Evolutionary conservation across 1,284 basidiomycete species (phyloP).

Genomic region (Boletus mariae): DNA sequence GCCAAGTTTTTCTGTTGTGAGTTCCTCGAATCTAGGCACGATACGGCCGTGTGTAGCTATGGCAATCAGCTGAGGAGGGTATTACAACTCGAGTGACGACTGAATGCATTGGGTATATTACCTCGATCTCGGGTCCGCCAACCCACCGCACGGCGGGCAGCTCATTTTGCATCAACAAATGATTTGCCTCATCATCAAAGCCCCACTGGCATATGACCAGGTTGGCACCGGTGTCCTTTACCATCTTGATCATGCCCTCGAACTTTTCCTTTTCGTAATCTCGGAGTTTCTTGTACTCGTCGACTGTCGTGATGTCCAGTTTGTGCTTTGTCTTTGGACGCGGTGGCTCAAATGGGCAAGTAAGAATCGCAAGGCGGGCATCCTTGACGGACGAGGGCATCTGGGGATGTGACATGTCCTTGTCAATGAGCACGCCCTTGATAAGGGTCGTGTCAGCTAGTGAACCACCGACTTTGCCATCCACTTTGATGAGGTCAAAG

Average conservation of each 20-base stretch:
- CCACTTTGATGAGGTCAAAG: conserved; percentile 99
- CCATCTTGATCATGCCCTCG: conserved; percentile 92
- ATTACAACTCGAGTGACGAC: not conserved
- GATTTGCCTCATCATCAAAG: conserved; percentile 99
- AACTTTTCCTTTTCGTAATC: conserved; percentile 98
- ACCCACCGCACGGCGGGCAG: conserved; percentile 99
- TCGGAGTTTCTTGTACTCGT: conserved; percentile 94
- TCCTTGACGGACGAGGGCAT: conserved; percentile 90
- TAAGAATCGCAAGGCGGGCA: conserved; percentile 93
- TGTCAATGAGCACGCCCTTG: conserved; percentile 96
- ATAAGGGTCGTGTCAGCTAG: conserved; percentile 93
- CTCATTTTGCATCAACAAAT: conserved; percentile 95
- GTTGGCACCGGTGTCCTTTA: conserved; percentile 98
- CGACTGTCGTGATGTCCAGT: conserved; percentile 95
- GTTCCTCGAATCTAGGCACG: conserved; percentile 96
- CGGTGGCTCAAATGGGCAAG: conserved; percentile 98
- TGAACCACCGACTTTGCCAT: conserved; percentile 97
- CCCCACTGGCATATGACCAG: conserved; percentile 99
- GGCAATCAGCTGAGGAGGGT: conserved; percentile 74
- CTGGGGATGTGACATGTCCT: conserved; percentile 99
- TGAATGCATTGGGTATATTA: conserved; percentile 28
- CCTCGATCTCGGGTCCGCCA: conserved; percentile 98
- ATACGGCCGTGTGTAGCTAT: conserved; percentile 99
- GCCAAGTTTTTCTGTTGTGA: conserved; percentile 88
- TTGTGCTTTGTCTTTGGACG: conserved; percentile 99